These are phyloP conservation scores for Colletotrichum ledebouriae DNA, from an alignment of 2,329 filamentous ascomycete species.

Conservation along the genomic window DNA sequence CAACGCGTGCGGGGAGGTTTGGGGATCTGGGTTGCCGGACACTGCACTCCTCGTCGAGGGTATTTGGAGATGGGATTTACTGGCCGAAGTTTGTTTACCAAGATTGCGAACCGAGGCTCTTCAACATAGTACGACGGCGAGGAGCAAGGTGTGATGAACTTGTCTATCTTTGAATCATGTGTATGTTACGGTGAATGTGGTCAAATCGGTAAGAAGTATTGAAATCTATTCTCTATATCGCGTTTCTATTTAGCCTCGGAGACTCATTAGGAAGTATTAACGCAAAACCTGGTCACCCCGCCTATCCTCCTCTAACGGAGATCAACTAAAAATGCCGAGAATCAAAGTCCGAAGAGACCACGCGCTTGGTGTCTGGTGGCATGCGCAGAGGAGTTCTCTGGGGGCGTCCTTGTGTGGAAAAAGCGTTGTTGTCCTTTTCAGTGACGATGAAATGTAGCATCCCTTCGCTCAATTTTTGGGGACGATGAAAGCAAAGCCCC, in stretches of 20 bases:
- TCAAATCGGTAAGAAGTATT: constrained; percentile 17
- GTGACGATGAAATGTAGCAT: constrained; percentile 30
- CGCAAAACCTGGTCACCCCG: constrained; percentile 23
- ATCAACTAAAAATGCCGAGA: constrained; percentile 33
- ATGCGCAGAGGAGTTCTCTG: constrained; percentile 10
- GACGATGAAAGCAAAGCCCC: constrained; percentile 36
- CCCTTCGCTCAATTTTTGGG: constrained; percentile 37
- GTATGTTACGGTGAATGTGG: neutral
- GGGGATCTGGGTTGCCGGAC: constrained; percentile 22
- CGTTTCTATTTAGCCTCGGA: constrained; percentile 34
- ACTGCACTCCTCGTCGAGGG: neutral
- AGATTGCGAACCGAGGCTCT: neutral
- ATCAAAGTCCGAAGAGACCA: constrained; percentile 34
- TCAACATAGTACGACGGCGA: too few species aligned
- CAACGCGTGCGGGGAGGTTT: constrained; percentile 34
- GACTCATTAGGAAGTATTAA: constrained; percentile 33
- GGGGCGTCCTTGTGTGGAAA: constrained; percentile 22
- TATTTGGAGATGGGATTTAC: constrained; percentile 7
- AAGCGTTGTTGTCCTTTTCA: constrained; percentile 31
- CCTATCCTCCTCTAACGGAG: constrained; percentile 16
- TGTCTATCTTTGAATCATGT: too few species aligned
- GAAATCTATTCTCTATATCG: constrained; percentile 37
- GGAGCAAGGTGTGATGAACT: neutral
- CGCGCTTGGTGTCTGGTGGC: constrained; percentile 29
- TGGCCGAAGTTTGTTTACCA: constrained; percentile 3